Conservation (phyloP, 1,284 basidiomycete species). For the Malassezia japonica region DNA sequence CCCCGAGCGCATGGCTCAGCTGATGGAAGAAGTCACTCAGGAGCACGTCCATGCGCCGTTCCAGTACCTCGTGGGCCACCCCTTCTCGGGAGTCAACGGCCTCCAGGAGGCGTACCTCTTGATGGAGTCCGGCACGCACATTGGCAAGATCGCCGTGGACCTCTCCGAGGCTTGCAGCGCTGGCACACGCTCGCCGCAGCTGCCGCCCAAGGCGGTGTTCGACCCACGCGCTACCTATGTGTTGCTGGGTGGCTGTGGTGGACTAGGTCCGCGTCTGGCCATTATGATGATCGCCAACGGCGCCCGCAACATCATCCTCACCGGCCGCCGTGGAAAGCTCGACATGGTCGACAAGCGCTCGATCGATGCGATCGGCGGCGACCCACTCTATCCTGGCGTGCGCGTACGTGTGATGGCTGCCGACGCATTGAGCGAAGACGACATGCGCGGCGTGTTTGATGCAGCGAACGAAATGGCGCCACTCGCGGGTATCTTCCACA, state of each 20-base stretch:
- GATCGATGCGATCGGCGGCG: neutral
- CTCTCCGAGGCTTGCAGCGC: too few species aligned
- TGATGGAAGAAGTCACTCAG: too few species aligned
- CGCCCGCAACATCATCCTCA: slow-evolving; percentile 2
- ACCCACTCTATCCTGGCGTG: neutral
- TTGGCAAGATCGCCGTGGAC: too few species aligned
- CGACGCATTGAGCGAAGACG: neutral
- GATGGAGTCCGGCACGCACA: too few species aligned
- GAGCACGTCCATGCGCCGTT: too few species aligned
- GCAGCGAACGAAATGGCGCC: neutral
- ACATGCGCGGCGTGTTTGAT: neutral
- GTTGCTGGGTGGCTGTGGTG: slow-evolving; percentile 3
- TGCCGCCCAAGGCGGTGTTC: too few species aligned
- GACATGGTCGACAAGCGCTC: neutral
- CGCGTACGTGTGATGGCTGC: neutral
- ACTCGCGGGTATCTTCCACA: neutral
- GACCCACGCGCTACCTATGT: neutral
- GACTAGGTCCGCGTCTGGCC: neutral
- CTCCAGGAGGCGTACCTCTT: too few species aligned
- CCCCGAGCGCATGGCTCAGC: too few species aligned
- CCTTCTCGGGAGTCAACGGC: too few species aligned
- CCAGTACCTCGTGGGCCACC: too few species aligned
- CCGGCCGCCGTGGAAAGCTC: neutral
- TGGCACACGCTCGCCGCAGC: too few species aligned
- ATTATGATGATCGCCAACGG: neutral